Conservation (phyloP, 2,329 filamentous ascomycete species). For the Claviceps sp. region DNA sequence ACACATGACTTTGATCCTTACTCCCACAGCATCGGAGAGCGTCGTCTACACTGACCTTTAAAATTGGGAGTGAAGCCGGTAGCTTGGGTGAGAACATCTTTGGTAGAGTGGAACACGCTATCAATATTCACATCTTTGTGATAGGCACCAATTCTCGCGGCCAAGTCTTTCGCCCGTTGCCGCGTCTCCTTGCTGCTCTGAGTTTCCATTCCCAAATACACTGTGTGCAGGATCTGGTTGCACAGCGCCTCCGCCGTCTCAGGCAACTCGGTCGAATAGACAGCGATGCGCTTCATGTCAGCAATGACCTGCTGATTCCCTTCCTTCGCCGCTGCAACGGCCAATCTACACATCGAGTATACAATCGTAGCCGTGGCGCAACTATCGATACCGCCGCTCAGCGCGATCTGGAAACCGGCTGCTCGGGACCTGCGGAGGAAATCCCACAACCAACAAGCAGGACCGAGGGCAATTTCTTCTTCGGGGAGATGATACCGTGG, state of each 20-base stretch:
- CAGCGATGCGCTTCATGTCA: slow-evolving; percentile 13
- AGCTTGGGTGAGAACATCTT: slow-evolving; percentile 42
- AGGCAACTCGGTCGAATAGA: slow-evolving; percentile 28
- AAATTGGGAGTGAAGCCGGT: slow-evolving; percentile 37
- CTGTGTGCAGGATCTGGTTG: slow-evolving; percentile 23
- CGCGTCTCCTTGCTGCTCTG: slow-evolving; percentile 52
- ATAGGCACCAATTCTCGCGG: slow-evolving; percentile 51
- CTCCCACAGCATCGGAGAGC: background rate
- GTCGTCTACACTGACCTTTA: slow-evolving; percentile 38
- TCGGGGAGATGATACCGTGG: slow-evolving; percentile 47
- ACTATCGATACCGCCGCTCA: slow-evolving; percentile 43
- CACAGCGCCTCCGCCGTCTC: slow-evolving; percentile 41
- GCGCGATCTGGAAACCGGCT: slow-evolving; percentile 42
- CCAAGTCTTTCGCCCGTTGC: slow-evolving; percentile 47
- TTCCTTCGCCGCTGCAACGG: slow-evolving; percentile 34
- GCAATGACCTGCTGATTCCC: slow-evolving; percentile 14
- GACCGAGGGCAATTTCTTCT: slow-evolving; percentile 52
- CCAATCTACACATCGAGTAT: slow-evolving; percentile 39
- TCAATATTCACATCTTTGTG: slow-evolving; percentile 68
- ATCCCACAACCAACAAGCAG: slow-evolving; percentile 55
- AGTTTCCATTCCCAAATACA: slow-evolving; percentile 51
- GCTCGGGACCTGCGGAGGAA: slow-evolving; percentile 37
- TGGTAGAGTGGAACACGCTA: slow-evolving; percentile 30
- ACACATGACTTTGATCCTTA: background rate
- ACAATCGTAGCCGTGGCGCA: slow-evolving; percentile 30